Evolutionary conservation across 768 basidiomycete genomes (phyloP), one percentile per base, ranked within the genome.

Genomic region (Rhodosporidiobolus odoratus): DNA sequence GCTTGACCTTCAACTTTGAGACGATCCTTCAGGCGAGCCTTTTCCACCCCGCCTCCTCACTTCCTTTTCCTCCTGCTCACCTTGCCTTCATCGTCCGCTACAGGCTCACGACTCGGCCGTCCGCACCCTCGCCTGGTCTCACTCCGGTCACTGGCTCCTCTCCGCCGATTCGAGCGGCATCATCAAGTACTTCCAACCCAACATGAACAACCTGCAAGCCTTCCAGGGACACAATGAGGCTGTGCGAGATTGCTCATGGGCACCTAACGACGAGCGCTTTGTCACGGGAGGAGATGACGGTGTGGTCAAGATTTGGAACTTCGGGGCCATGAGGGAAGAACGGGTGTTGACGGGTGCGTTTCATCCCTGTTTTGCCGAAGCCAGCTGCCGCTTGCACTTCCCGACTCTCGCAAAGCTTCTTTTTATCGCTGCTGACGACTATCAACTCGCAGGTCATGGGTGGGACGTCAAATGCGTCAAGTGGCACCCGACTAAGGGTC

Each of bases 381-480:
- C n/a, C n/a, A n/a, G n/a, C 58, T 17, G 48, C 48, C 43, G 12
- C 21, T 54, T 16, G 3, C 69, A 57, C 19, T 45, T 19, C 32
- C 27, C 23, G 15, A 13, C 23, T 47, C 3, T 32, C 45, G 10
- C 4, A 12, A 3, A 25, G 16, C 34, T 25, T 37, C 65, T 3
- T 47, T 32, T 32, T 5, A 27, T 10, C 52, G 48, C 48, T 9
- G 17, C 25, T 17, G 6, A 27, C 12, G 27, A n/a, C 6, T n/a
- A 47, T 70, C 17, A 15, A 8, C 4, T 13, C 38, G 8, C 61
- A 92, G 93, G 93, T n/a, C 95, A 98, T 76, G 93, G 94, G 8
- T 97, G 94, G 93, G 96, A 99, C 76, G 96, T 99, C 30, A 90
- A 94, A 78, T 96, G 92, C 69, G 92, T 97, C 1, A 89, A 97